Evolutionary conservation across 73 alveolate genomes (phyloP).

Genomic region (Uronychia setigera): DNA sequence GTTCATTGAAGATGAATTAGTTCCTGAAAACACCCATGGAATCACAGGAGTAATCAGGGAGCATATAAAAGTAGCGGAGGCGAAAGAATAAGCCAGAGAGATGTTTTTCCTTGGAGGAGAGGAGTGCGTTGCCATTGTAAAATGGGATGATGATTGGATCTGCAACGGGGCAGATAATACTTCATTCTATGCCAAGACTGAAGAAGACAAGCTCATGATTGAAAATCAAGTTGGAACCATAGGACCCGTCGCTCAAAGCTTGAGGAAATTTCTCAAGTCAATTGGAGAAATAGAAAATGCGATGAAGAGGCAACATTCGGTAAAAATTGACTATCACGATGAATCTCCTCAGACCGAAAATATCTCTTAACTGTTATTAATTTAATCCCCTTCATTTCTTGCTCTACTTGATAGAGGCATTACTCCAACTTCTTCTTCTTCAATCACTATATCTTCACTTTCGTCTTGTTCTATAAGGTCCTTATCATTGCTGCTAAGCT

Average conservation of each 20-base stretch:
- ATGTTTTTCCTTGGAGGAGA: slow-evolving; percentile 44
- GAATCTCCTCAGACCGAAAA: too few species aligned
- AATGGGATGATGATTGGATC: slow-evolving; percentile 29
- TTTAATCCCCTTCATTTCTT: too few species aligned
- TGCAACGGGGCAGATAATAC: not conserved
- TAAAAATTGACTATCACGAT: too few species aligned
- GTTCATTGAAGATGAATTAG: slow-evolving; percentile 13
- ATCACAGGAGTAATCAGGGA: slow-evolving; percentile 24
- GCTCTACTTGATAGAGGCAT: too few species aligned
- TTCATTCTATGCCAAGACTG: not conserved
- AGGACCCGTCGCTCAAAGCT: not conserved
- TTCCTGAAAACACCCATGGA: not conserved
- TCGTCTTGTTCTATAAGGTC: too few species aligned
- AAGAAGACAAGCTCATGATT: not conserved
- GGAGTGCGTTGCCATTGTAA: slow-evolving; percentile 35
- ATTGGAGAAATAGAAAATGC: not conserved
- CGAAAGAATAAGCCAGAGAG: slow-evolving; percentile 17
- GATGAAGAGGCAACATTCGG: too few species aligned
- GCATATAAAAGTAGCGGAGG: slow-evolving; percentile 28
- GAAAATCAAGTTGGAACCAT: not conserved
- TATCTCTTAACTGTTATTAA: too few species aligned
- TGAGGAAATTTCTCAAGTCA: not conserved
- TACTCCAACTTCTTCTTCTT: not conserved
- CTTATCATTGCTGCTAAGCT: too few species aligned
- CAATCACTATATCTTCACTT: too few species aligned